Conservation (phyloP, 176 grass and related monocot species). For the Cenchrus fungigraminus region DNA sequence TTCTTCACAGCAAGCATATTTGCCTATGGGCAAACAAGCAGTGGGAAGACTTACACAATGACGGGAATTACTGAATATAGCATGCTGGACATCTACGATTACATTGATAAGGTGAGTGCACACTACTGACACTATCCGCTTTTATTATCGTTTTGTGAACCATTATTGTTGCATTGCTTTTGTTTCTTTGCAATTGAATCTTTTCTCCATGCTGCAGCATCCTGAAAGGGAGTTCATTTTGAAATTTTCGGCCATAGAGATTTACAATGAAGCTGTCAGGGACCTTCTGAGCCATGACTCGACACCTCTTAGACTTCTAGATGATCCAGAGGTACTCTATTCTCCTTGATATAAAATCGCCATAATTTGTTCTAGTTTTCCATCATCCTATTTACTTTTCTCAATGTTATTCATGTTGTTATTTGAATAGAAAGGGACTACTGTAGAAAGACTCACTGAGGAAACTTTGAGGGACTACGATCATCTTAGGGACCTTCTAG, state of each 20-base stretch:
- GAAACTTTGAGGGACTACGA: conserved; percentile 74
- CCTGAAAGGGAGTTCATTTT: conserved; percentile 84
- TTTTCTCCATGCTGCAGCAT: conserved; percentile 62
- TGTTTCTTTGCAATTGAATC: background rate
- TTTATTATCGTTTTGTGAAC: background rate
- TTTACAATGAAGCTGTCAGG: conserved; percentile 97
- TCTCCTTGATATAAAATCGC: conserved; percentile 39
- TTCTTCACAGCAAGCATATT: conserved; percentile 89
- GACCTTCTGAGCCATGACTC: conserved; percentile 81
- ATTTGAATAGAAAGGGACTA: conserved; percentile 85
- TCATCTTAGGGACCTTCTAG: conserved; percentile 82
- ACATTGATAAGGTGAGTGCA: conserved; percentile 76
- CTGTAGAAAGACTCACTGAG: conserved; percentile 85
- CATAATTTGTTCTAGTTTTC: background rate
- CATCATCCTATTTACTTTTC: conserved; percentile 8
- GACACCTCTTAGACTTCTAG: conserved; percentile 87
- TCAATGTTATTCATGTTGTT: conserved; percentile 23
- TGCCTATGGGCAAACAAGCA: conserved; percentile 97
- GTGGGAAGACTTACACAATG: conserved; percentile 98
- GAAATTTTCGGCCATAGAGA: conserved; percentile 95
- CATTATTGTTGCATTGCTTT: background rate
- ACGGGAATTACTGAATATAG: conserved; percentile 79
- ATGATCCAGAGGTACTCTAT: conserved; percentile 86
- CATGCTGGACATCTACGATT: conserved; percentile 79
- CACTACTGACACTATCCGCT: background rate